Evolutionary conservation across 257 asterid genomes (phyloP), one percentile per base, ranked within the genome.

Genomic region (Dorcoceras hygrometricum): DNA sequence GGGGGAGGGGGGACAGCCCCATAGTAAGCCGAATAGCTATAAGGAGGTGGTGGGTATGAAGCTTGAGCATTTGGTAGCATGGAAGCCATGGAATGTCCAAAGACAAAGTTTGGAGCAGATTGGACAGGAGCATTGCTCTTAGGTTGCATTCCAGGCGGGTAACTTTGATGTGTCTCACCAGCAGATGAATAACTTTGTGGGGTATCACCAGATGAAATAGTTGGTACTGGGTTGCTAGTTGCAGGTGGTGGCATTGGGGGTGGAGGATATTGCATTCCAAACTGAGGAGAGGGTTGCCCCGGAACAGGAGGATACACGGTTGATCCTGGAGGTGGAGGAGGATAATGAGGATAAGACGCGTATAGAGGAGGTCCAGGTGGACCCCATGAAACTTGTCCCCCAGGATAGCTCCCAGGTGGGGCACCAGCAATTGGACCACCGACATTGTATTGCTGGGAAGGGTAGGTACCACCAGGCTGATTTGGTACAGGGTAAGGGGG

Each of bases 241-340:
- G 97, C 67, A 53, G 85, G 79, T 0, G 93, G 77, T 25, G 87
- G 95, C 71, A 77, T 25, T 23, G 89, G 89, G 7, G 87, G 89
- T 51, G 89, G 89, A 74, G 86, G 91, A 75, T 87, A 89, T 65
- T 87, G 96, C 74, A 80, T 25, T 68, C 86, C 91, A 72, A 81
- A 89, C 32, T 81, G 86, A 69, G 87, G 76, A 66, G 79, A 25
- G 14, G 82, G 75, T 71, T 82, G 90, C 65, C 95, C 84, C 3
- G 89, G 86, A 43, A 74, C 71, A 9, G 88, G 80, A 62, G 89
- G 76, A 66, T 89, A 89, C 78, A 86, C 53, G 68, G 87, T 28
- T 65, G 97, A 79, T 19, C 97, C 96, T 0, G 96, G 98, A 24
- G 97, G 95, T 14, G 88, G 96, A 61, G 96, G 95, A 10, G 95